Evolutionary conservation across 169 alveolate genomes (phyloP).

Genomic region (Eimeria zaria): DNA sequence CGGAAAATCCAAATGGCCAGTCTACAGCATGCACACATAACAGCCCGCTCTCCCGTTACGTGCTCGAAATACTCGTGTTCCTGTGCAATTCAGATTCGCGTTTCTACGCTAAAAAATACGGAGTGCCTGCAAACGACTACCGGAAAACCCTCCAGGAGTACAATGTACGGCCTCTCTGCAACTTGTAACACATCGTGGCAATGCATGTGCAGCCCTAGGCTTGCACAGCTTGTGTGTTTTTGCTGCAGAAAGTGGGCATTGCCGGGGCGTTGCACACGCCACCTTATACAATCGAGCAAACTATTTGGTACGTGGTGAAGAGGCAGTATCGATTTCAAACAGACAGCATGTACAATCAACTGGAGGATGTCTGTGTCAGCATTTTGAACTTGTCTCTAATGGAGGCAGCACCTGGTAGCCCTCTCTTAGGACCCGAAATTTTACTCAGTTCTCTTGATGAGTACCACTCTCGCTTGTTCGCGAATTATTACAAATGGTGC

Average conservation of each 20-base stretch:
- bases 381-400: conserved; percentile 56
- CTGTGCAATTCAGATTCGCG: conserved; percentile 79
- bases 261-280: not conserved
- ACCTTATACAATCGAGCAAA: conserved; percentile 77
- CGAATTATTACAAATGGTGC: conserved; percentile 83
- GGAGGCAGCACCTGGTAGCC: conserved; percentile 52
- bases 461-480: conserved; percentile 75
- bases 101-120: conserved; percentile 46
- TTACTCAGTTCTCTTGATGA: conserved; percentile 53
- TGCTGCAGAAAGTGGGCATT: conserved; percentile 50
- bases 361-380: conserved; percentile 78
- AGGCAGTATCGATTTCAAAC: conserved; percentile 78
- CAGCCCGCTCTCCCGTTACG: conserved; percentile 69
- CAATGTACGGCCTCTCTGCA: conserved; percentile 16
- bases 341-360: conserved; percentile 76
- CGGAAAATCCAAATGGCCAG: not conserved
- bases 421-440: conserved; percentile 59
- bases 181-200: not conserved
- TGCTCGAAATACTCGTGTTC: conserved; percentile 71
- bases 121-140: conserved; percentile 68
- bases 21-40: not conserved
- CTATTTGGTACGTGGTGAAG: conserved; percentile 81
- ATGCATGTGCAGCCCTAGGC: not conserved
- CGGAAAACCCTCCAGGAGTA: conserved; percentile 17
- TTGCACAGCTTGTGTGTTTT: not conserved